phyloP scores from a whole-genome alignment of 108 stramenopile genomes.

The Schizochytrium sp. region DNA sequence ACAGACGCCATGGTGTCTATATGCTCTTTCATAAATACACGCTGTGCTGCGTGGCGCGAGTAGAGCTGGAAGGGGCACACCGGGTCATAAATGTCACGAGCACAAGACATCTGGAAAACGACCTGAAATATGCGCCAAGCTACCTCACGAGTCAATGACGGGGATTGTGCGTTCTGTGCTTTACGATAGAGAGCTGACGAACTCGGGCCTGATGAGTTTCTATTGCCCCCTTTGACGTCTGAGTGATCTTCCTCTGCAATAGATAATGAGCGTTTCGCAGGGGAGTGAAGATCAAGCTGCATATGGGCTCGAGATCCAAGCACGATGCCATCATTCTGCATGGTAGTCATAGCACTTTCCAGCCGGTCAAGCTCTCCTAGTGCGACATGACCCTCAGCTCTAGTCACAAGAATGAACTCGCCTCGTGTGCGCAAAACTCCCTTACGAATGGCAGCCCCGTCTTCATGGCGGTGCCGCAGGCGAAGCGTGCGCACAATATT shows the following conservation, averaged over 20 bases:
- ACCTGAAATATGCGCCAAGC: slow-evolving; percentile 9
- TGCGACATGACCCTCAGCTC: slow-evolving; percentile 73
- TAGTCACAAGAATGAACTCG: slow-evolving; percentile 71
- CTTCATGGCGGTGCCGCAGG: slow-evolving; percentile 67
- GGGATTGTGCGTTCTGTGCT: neutral
- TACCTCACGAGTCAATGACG: neutral
- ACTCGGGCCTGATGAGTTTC: neutral
- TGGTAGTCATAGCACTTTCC: slow-evolving; percentile 19
- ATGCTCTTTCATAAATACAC: neutral
- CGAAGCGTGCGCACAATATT: slow-evolving; percentile 68
- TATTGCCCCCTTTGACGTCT: neutral
- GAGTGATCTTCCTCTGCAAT: neutral
- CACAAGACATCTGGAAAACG: slow-evolving; percentile 17
- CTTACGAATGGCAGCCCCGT: slow-evolving; percentile 70
- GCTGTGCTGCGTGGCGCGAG: slow-evolving; percentile 19
- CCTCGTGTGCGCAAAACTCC: slow-evolving; percentile 72
- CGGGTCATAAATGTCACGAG: slow-evolving; percentile 43
- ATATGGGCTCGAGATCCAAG: slow-evolving; percentile 74
- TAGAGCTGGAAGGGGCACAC: slow-evolving; percentile 35
- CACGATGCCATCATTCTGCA: slow-evolving; percentile 65
- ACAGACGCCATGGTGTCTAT: neutral
- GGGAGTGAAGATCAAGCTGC: slow-evolving; percentile 30
- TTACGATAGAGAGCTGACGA: neutral
- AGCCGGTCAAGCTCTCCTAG: slow-evolving; percentile 71
- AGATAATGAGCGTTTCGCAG: too few relatives aligned